Evolutionary conservation across 345 rosid genomes (phyloP).

Genomic region (Pugionium cornutum): DNA sequence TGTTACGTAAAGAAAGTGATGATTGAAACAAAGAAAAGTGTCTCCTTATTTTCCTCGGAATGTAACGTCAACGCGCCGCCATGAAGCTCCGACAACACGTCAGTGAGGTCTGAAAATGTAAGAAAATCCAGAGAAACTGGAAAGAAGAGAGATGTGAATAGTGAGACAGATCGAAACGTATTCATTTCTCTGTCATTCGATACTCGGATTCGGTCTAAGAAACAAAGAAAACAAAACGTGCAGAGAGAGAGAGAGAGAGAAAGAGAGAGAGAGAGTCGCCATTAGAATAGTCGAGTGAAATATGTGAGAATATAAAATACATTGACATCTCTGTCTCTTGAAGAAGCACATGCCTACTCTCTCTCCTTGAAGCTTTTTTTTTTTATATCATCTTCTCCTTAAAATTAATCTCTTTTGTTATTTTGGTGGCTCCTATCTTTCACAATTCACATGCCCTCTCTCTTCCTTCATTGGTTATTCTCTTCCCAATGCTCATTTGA

Average conservation of each 20-base stretch:
- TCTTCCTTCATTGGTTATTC: constrained; percentile 32
- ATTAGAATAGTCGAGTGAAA: constrained; percentile 22
- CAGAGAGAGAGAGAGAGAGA: constrained; percentile 28
- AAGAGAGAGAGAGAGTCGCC: constrained; percentile 23
- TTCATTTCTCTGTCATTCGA: constrained; percentile 30
- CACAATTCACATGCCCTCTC: constrained; percentile 57
- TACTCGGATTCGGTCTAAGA: constrained; percentile 29
- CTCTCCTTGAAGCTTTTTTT: constrained; percentile 36
- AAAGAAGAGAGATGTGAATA: constrained; percentile 2
- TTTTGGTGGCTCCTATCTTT: constrained; percentile 26
- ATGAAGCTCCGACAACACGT: not conserved
- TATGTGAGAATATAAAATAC: constrained; percentile 43
- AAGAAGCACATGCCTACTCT: constrained; percentile 48
- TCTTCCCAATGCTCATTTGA: constrained; percentile 43
- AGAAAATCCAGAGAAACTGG: not conserved
- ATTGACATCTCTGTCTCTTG: constrained; percentile 62
- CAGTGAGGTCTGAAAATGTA: constrained; percentile 2
- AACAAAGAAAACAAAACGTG: constrained; percentile 38
- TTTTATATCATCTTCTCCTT: constrained; percentile 14
- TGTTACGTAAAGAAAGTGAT: not conserved
- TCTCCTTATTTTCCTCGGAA: not conserved
- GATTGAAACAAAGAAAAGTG: not conserved
- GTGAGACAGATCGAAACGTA: constrained; percentile 32
- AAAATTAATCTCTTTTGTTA: constrained; percentile 22
- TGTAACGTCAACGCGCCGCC: constrained; percentile 32